These are phyloP conservation scores for Aphanocladium album DNA, from an alignment of 2,329 filamentous ascomycete genomes.

Conservation along the genomic window DNA sequence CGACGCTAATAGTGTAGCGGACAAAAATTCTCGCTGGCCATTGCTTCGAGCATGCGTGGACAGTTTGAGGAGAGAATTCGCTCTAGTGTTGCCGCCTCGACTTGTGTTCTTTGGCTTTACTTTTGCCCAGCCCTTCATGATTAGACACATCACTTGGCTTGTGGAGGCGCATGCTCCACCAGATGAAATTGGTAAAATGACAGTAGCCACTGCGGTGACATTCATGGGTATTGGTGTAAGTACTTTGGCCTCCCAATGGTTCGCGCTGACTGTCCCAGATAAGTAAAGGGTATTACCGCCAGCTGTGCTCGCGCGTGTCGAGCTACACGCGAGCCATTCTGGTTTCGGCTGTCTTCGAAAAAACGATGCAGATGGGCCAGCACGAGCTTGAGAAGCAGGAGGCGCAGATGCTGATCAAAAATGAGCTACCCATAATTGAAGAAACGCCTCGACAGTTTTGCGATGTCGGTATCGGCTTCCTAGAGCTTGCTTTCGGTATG, in stretches of 20 bases:
- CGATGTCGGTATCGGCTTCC: not conserved
- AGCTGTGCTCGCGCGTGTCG: not conserved
- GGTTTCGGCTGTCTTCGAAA: conserved; percentile 1
- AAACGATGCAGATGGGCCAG: not conserved
- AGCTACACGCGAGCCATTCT: not conserved
- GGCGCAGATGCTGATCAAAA: not conserved
- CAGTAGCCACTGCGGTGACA: not conserved
- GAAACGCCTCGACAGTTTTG: not conserved
- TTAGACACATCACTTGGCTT: not conserved
- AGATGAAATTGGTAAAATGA: not conserved
- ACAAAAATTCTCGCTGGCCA: not conserved
- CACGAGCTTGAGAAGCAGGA: not conserved
- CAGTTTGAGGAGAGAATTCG: not conserved
- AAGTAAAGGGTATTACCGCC: not conserved
- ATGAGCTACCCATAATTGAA: not conserved
- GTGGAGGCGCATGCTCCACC: not conserved
- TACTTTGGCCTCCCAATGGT: no score
- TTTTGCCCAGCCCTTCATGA: not conserved
- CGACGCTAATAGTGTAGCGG: not conserved
- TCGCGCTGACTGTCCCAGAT: not conserved
- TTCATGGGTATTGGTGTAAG: conserved; percentile 3
- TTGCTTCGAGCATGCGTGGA: not conserved
- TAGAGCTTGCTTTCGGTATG: conserved; percentile 3
- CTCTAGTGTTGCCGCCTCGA: not conserved
- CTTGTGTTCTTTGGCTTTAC: not conserved